Base-by-base conservation (phyloP, 164 flowering plant species). In the Magnolia changhungtana region DNA sequence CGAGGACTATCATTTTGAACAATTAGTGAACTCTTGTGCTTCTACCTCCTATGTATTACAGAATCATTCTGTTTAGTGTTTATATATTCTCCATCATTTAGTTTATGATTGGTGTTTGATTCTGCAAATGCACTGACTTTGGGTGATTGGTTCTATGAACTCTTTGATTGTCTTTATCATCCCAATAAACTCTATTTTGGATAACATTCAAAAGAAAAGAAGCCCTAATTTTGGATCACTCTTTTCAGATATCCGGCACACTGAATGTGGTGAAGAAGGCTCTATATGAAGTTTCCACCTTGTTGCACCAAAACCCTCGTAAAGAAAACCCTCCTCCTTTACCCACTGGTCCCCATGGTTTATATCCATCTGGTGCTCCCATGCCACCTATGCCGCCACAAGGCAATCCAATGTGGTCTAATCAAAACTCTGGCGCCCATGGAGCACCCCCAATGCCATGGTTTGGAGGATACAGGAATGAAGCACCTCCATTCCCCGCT, bases 271-370 rank as follows among this genome's bases (percentile, higher is more conserved):
- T 76, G 31, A 88, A 83, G 82, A 85, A 75, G 78, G 96, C 93
- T 73, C 87, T 90, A 9, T 86, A 88, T 83, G 86, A 86, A 81
- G 86, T 90, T 64, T 90, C 96, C 11, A 88, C 92, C 49, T 75
- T 84, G 74, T 81, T 91, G 86, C 88, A 90, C 80, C 87, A 84
- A 83, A 91, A 91, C 84, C 93, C 93, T 27, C 90, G 89, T 69
- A 87, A 88, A 71, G 89, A 87, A 29, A 82, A 77, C 61, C 84
- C 88, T 78, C 86, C 86, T 66, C 79, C 86, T 63, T 20, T 75
- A 74, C 77, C 86, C 64, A 71, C 51, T 76, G 81, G 81, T 20
- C 79, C 81, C 64, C 87, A 65, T 61, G 81, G 83, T 67, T 85
- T 83, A 73, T 84, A 82, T 76, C 85, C 87, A 74, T 80, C 86